These are phyloP conservation scores for Ceratocystis cacaofunesta DNA, from an alignment of 2,329 filamentous ascomycete species.

Conservation along the genomic window DNA sequence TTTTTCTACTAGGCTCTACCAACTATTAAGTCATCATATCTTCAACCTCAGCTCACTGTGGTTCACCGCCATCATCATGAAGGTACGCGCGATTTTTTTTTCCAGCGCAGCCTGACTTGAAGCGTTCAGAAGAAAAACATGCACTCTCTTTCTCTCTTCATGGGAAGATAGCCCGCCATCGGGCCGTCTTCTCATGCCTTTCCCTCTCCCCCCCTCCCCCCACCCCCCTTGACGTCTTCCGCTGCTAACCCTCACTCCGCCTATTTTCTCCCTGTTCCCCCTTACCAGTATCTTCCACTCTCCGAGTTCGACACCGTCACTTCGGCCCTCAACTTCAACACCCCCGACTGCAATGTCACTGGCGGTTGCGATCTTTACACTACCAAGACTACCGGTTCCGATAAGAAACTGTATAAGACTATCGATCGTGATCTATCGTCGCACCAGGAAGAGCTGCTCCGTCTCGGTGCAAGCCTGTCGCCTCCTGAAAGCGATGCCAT, in stretches of 20 bases:
- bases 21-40: slow-evolving; percentile 9
- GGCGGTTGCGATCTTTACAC: slow-evolving; percentile 95
- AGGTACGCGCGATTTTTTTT: slow-evolving; percentile 17
- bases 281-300: slow-evolving; percentile 67
- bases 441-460: slow-evolving; percentile 76
- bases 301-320: slow-evolving; percentile 85
- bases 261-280: background rate
- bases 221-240: background rate
- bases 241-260: slow-evolving; percentile 11
- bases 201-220: background rate
- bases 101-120: slow-evolving; percentile 17
- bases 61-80: slow-evolving; percentile 17
- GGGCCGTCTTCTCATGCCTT: background rate
- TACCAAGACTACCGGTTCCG: slow-evolving; percentile 83
- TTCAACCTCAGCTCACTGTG: slow-evolving; percentile 18
- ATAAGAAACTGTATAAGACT: slow-evolving; percentile 94
- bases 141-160: background rate
- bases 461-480: slow-evolving; percentile 74
- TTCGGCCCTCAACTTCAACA: slow-evolving; percentile 88
- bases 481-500: slow-evolving; percentile 63
- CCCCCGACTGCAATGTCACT: slow-evolving; percentile 77
- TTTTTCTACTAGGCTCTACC: background rate
- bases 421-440: slow-evolving; percentile 86
- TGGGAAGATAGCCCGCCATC: too few relatives aligned
- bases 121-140: slow-evolving; percentile 17